Percentiles rank a stretch among this genome's conserved stretches.
These are phyloP conservation scores for Fusarium sp. DNA, from an alignment of 2,329 filamentous ascomycete genomes.

Conservation along the genomic window DNA sequence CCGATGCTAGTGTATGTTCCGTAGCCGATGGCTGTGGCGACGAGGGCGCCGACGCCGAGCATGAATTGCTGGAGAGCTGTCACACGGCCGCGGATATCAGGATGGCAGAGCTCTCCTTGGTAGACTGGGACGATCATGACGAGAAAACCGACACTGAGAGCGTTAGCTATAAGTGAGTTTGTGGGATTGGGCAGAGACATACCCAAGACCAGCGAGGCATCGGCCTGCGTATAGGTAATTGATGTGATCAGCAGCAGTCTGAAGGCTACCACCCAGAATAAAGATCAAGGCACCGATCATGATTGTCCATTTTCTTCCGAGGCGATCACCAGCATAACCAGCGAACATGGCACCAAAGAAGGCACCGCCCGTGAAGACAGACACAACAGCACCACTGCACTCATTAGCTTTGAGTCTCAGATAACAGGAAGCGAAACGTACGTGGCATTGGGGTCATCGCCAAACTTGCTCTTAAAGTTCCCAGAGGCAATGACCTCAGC, in stretches of 20 bases:
- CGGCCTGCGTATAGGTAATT: constrained; percentile 75
- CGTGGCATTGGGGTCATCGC: constrained; percentile 14
- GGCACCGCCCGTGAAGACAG: constrained; percentile 78
- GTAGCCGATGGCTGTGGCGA: constrained; percentile 50
- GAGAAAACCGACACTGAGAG: constrained; percentile 32
- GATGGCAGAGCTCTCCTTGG: constrained; percentile 80
- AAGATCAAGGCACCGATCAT: constrained; percentile 75
- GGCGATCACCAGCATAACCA: constrained; percentile 68
- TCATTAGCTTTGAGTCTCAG: not conserved
- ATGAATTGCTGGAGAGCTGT: constrained; percentile 83
- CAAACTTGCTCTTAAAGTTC: constrained; percentile 13
- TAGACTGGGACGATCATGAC: constrained; percentile 63
- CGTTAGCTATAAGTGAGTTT: no score
- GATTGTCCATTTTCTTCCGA: constrained; percentile 77
- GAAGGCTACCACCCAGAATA: constrained; percentile 74
- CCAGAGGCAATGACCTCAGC: constrained; percentile 24
- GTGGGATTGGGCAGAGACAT: not conserved
- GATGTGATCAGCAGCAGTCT: constrained; percentile 70
- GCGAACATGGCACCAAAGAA: constrained; percentile 75
- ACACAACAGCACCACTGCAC: constrained; percentile 56
- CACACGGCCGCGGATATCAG: constrained; percentile 76
- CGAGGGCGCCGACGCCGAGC: constrained; percentile 76
- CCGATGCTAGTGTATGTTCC: constrained; percentile 8
- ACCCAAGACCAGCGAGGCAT: constrained; percentile 70
- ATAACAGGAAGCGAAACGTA: not conserved